Evolutionary conservation across 305 asterid species (phyloP), one percentile per base, ranked within the genome.

Genomic region (Fraxinus platypoda): DNA sequence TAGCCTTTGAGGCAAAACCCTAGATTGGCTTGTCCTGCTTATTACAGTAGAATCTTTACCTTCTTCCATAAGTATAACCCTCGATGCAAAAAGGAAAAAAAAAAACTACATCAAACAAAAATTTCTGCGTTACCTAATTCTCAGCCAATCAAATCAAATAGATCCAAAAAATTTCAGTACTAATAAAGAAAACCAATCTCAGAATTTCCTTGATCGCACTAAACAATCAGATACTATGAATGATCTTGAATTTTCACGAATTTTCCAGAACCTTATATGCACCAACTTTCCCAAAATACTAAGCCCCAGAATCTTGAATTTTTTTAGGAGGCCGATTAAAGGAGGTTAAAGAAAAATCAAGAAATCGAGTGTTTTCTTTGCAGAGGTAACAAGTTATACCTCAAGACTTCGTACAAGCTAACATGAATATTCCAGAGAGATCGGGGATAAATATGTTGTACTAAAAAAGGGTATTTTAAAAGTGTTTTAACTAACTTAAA

Each of bases 1-100:
- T 86, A 92, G 72, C 87, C 97, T 90, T 3, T 90, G 90, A 38
- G 99, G 98, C 79, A 95, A 86, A 90, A 81, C 95, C 94, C 98
- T 92, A 77, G 90, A 37, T 30, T 88, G 91, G 49, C 77, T 77
- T 33, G 89, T 57, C 86, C 97, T 85, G 83, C 73, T 85, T 75
- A 31, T 78, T 74, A 59, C 84, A 28, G 66, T 71, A 68, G 88
- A 78, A 81, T 94, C 97, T 85, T 93, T 93, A 49, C 91, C 96
- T 81, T 91, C 95, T 84, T 93, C 98, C 98, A 95, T 84, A 78
- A 57, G 71, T 80, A 86, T 84, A 77, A 80, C 41, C 85, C 83
- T 83, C 9, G 35, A 31, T 30, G n/a, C 15, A 3, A 25, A 25
- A 9, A 41, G 15, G 12, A 11, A 57, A 57, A 8, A 11, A 41